These are phyloP conservation scores for Fusarium xylarioides DNA, from an alignment of 2,329 filamentous ascomycete genomes.

Conservation along the genomic window DNA sequence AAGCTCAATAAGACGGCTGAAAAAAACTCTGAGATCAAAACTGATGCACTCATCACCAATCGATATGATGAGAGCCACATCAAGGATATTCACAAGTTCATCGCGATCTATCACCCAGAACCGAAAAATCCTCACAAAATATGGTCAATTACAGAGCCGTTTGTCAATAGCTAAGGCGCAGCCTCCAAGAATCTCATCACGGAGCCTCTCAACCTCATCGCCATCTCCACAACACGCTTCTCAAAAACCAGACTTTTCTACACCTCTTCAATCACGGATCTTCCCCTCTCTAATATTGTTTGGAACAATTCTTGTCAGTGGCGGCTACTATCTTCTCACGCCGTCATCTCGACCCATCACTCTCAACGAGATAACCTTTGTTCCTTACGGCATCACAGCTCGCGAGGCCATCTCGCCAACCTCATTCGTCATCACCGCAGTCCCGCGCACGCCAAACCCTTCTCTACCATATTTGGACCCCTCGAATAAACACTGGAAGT, in stretches of 20 bases:
- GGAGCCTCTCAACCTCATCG: background rate
- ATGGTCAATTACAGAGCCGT: background rate
- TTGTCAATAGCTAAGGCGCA: background rate
- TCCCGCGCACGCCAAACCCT: constrained; percentile 49
- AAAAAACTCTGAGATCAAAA: background rate
- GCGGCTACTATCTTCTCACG: constrained; percentile 41
- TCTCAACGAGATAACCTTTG: constrained; percentile 70
- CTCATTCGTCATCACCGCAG: constrained; percentile 74
- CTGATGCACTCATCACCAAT: background rate
- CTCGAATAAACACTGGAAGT: constrained; percentile 41
- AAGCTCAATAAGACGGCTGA: background rate
- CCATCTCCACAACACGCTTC: constrained; percentile 2
- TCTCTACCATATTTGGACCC: constrained; percentile 41
- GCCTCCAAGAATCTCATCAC: background rate
- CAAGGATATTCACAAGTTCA: constrained; percentile 1
- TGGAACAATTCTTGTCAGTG: constrained; percentile 35
- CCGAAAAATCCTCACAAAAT: background rate
- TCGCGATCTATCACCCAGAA: background rate
- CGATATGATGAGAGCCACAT: constrained; percentile 3
- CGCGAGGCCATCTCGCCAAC: constrained; percentile 72
- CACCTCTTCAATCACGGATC: constrained; percentile 49
- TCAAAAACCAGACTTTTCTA: constrained; percentile 51
- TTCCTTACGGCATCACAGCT: constrained; percentile 70
- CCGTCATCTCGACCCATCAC: constrained; percentile 38
- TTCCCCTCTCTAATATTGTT: constrained; percentile 37